Percentiles rank a stretch among this genome's conserved stretches.
Conservation (phyloP, 2,329 filamentous ascomycete genomes). For the Coniella lustricola region DNA sequence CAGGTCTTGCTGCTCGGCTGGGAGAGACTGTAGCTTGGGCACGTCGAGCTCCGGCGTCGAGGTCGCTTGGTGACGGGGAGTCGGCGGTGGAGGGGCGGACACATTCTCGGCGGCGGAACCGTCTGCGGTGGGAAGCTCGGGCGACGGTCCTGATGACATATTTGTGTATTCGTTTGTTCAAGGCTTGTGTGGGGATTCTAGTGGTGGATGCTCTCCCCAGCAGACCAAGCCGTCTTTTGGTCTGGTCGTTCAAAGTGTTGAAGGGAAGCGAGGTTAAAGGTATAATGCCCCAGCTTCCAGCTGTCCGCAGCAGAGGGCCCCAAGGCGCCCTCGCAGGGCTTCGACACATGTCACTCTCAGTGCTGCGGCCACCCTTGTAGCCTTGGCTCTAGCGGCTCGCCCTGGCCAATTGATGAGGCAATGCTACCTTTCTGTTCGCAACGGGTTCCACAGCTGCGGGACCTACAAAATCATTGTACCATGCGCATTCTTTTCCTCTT, state of each 20-base stretch:
- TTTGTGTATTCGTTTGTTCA: neutral
- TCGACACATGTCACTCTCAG: conserved; percentile 6
- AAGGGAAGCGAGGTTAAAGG: neutral
- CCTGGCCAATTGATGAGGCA: conserved; percentile 6
- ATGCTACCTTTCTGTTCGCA: conserved; percentile 2
- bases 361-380: conserved; percentile 1
- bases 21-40: conserved; percentile 78
- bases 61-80: conserved; percentile 22
- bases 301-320: conserved; percentile 14
- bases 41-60: conserved; percentile 74
- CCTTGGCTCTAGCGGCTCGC: conserved; percentile 12
- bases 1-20: conserved; percentile 91
- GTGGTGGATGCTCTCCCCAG: conserved; percentile 8
- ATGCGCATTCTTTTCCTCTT: conserved; percentile 1
- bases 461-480: conserved; percentile 5
- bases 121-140: conserved; percentile 16
- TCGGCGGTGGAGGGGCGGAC: conserved; percentile 20
- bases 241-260: neutral
- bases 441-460: conserved; percentile 10
- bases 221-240: conserved; percentile 1
- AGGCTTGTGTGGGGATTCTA: neutral
- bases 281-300: conserved; percentile 7
- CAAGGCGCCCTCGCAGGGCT: neutral
- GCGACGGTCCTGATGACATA: conserved; percentile 18
- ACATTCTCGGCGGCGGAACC: conserved; percentile 24